Evolutionary conservation across 2,329 filamentous ascomycete genomes (phyloP).

Genomic region (Fusarium goolgardi): DNA sequence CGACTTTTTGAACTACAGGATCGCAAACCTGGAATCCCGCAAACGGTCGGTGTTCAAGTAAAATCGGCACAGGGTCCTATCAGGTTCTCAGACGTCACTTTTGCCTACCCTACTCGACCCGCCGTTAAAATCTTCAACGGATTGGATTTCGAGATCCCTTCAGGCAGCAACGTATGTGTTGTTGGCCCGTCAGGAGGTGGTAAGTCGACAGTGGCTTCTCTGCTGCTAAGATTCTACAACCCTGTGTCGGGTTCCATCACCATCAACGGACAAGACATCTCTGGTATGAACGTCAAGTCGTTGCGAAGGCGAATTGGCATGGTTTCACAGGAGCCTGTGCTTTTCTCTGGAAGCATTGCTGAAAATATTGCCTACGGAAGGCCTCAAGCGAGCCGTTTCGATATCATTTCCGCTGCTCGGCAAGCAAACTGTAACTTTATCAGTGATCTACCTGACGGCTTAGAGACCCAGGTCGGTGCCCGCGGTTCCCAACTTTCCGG

Average conservation of each 20-base stretch:
- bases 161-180: conserved; percentile 94
- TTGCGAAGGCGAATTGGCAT: conserved; percentile 92
- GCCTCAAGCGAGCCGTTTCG: conserved; percentile 78
- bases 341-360: conserved; percentile 86
- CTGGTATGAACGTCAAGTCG: conserved; percentile 91
- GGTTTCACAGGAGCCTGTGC: conserved; percentile 93
- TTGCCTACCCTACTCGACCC: conserved; percentile 93
- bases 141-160: conserved; percentile 89
- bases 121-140: conserved; percentile 92
- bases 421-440: conserved; percentile 98
- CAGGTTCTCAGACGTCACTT: conserved; percentile 84
- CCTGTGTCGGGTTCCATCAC: conserved; percentile 80
- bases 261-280: conserved; percentile 87
- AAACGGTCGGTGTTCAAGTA: conserved; percentile 84
- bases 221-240: conserved; percentile 91
- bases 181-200: conserved; percentile 96
- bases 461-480: conserved; percentile 93
- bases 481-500: conserved; percentile 94
- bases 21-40: conserved; percentile 84
- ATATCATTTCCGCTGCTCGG: conserved; percentile 87
- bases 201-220: conserved; percentile 94
- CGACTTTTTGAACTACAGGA: conserved; percentile 96
- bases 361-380: conserved; percentile 94
- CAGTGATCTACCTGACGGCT: conserved; percentile 92
- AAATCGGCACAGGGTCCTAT: conserved; percentile 88